Evolutionary conservation across 2,329 filamentous ascomycete genomes (phyloP).

Genomic region (Graphilbum sp.): DNA sequence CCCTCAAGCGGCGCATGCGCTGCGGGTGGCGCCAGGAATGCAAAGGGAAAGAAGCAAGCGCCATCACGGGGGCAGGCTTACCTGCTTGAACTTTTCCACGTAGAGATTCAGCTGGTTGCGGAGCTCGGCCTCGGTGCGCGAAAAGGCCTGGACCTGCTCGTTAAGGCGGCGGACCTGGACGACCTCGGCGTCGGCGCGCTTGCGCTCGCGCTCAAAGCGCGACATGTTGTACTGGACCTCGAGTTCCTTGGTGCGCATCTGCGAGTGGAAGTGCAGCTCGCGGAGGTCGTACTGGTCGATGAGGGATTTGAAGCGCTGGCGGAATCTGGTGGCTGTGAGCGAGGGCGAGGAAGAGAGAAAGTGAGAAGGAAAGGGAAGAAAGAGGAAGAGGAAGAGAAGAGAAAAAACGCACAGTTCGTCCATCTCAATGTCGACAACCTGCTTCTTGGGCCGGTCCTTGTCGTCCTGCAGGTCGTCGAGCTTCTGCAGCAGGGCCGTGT

Average conservation of each 20-base stretch:
- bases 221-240: slow-evolving; percentile 88
- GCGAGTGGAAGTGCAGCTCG: slow-evolving; percentile 82
- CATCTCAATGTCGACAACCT: slow-evolving; percentile 68
- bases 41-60: not conserved
- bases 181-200: slow-evolving; percentile 67
- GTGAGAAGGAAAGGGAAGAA: not conserved
- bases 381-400: not conserved
- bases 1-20: too few relatives aligned
- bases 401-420: slow-evolving; percentile 58
- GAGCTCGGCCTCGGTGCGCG: slow-evolving; percentile 87
- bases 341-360: slow-evolving; percentile 19
- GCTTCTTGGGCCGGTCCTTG: slow-evolving; percentile 67
- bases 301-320: slow-evolving; percentile 80
- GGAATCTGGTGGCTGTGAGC: slow-evolving; percentile 43
- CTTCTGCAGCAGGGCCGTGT: slow-evolving; percentile 64
- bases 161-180: slow-evolving; percentile 69
- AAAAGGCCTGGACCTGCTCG: slow-evolving; percentile 83
- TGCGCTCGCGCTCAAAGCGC: slow-evolving; percentile 78
- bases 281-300: slow-evolving; percentile 94
- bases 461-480: slow-evolving; percentile 80
- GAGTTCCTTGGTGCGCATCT: slow-evolving; percentile 85
- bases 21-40: not conserved
- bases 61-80: slow-evolving; percentile 28
- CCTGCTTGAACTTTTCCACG: slow-evolving; percentile 99
- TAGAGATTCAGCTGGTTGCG: slow-evolving; percentile 95